These are phyloP conservation scores for Entomortierella parvispora DNA, from an alignment of 192 early-diverging fungal species.

Conservation along the genomic window DNA sequence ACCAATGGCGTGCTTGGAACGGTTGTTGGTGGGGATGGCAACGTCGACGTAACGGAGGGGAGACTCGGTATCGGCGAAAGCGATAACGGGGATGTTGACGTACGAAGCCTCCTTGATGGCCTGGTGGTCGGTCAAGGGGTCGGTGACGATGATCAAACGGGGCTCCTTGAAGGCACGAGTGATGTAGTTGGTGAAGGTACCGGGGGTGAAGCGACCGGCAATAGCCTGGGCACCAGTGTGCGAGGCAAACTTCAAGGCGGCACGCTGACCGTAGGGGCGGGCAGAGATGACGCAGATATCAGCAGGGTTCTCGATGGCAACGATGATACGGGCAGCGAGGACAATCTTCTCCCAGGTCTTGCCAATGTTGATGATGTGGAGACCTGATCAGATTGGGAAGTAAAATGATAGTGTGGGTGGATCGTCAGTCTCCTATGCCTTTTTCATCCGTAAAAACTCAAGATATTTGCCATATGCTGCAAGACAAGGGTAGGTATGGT, in stretches of 20 bases:
- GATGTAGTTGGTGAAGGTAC: slow-evolving; percentile 99
- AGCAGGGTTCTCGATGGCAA: slow-evolving; percentile 97
- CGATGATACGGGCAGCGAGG: slow-evolving; percentile 98
- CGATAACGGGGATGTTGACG: slow-evolving; percentile 99
- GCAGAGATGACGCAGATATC: slow-evolving; percentile 98
- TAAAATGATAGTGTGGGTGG: background rate
- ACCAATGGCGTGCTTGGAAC: slow-evolving; percentile 99
- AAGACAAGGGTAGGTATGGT: too few species aligned
- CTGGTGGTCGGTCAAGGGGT: slow-evolving; percentile 98
- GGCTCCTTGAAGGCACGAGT: slow-evolving; percentile 99
- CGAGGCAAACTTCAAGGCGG: slow-evolving; percentile 97
- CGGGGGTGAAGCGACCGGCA: slow-evolving; percentile 99
- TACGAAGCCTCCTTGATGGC: slow-evolving; percentile 99
- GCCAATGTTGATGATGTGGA: slow-evolving; percentile 99
- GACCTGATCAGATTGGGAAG: slow-evolving; percentile 57
- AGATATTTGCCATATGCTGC: background rate
- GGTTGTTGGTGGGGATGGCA: slow-evolving; percentile 99
- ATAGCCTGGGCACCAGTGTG: slow-evolving; percentile 99
- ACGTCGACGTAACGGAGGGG: slow-evolving; percentile 95
- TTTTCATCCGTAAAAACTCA: background rate
- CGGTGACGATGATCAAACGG: slow-evolving; percentile 96
- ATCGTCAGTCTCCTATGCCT: too few species aligned
- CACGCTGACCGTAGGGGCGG: slow-evolving; percentile 98
- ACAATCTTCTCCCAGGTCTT: slow-evolving; percentile 99
- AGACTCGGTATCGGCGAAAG: slow-evolving; percentile 98